Evolutionary conservation across 2,329 filamentous ascomycete species (phyloP), one percentile per base, ranked within the genome.

Genomic region (Nannizzia gypsea): DNA sequence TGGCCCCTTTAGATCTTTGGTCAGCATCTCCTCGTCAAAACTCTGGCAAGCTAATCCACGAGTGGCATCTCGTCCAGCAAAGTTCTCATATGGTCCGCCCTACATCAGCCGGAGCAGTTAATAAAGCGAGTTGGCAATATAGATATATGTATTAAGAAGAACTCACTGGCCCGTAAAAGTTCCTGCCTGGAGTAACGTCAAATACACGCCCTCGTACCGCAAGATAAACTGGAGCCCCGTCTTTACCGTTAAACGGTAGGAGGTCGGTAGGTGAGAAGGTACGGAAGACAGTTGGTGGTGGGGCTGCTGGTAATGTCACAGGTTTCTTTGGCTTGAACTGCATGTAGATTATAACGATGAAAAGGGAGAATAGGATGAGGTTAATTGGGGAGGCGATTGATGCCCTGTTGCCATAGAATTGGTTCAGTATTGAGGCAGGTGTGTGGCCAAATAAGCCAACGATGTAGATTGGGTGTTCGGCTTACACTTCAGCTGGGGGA

Each of bases 1-100:
- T 50, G 90, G 89, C 0, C 83, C 92, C 60, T 93, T 83, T 59
- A 97, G 76, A 72, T 96, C 88, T 78, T 92, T 84, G 17, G 93
- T 97, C 75, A 97, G 77, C 90, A 97, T 95, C 5, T 91, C 88
- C 78, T 89, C 84, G 71, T 96, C 93, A 73, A 99, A 97, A 76
- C 89, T 95, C 61, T 91, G 89, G 73, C 83, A 89, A 0, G 93
- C 92, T 62, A 99, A 77, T 0, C 93, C 93, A 58, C 92, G 82
- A 64, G 83, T 90, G 20, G 93, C 93, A 74, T 99, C 93, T 42
- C 91, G 80, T 0, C 93, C 93, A 0, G 93, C 93, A 71, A 99
- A 99, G 77, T 97, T 97, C 73, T 86, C 86, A 73, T 99, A 99
- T 1, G 92, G 90, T 0, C 92, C 92, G 11, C 90, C 91, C 74